Base-by-base conservation (phyloP, 805 yeast genomes). In the Pichia occidentalis region DNA sequence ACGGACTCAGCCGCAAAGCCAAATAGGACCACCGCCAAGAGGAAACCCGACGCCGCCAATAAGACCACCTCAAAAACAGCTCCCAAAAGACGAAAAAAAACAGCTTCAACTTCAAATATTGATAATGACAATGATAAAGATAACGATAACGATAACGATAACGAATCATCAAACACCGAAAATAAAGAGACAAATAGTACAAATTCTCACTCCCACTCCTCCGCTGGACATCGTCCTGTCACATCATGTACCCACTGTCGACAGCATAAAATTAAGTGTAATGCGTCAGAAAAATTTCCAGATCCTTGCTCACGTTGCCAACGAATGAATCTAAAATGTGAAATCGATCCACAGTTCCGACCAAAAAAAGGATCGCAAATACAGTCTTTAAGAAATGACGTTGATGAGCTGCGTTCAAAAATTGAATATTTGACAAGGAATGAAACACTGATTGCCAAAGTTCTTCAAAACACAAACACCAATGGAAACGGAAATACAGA, bases 191-290 rank as follows among this genome's bases (percentile, higher is more conserved):
- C 22, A 10, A 12, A 29, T 7, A 27, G 20, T n/a, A 23, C 31
- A 13, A n/a, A n/a, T n/a, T n/a, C n/a, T n/a, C n/a, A n/a, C n/a
- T n/a, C n/a, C n/a, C n/a, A 28, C 36, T n/a, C n/a, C 23, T 51
- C 56, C 13, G 69, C 75, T 0, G 79, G 80, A 2, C 90, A 84
- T 52, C 64, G 96, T 39, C 95, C 95, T 0, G 94, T 87, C 2
- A 85, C 95, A 0, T 82, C 95, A 3, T 88, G 97, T 56, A 85
- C 95, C 0, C 92, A 86, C 56, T 88, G 97, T 55, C 75, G 97
- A 36, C 96, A 88, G 56, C 96, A 87, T 58, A 88, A 88, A 60
- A 86, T 88, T 57, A 83, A 82, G 55, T 88, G 97, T 61, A 85
- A 88, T 55, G 97, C 97, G 1, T 73, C 85, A 3, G 88, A 82